Evolutionary conservation across 1,284 basidiomycete species (phyloP), one percentile per base, ranked within the genome.

Genomic region (Dichomitus squalens): DNA sequence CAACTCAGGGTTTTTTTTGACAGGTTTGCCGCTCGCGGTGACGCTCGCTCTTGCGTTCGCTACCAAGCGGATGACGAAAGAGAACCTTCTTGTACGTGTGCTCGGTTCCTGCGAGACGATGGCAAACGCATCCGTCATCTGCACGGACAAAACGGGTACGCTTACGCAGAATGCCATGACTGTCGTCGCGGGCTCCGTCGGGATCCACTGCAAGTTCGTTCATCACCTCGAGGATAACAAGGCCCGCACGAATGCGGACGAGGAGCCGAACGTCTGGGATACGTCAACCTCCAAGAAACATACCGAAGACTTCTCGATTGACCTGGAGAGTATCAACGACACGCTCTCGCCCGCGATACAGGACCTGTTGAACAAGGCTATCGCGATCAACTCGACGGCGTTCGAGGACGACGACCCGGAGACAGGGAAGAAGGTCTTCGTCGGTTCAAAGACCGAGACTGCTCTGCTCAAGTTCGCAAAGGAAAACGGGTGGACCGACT

Each of bases 61-160:
- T 0, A 99, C 96, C 46, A 96, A 93, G 70, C 88, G 96, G 27
- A 99, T 99, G 96, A 94, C 95, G 18, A 85, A 89, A 70, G 92
- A 95, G 73, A 96, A 96, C 60, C 79, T 99, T 0, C 86, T 99
- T 47, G 96, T 99, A 18, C 94, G 96, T 63, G 90, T 98, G 2
- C 85, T 99, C 34, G 92, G 94, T 12, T 95, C 94, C 25, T 99
- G 96, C 75, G 96, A 98, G 79, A 98, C 94, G 7, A 99, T 98
- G 96, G 96, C 93, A 33, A 98, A 98, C 71, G 93, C 95, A 12
- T 96, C 91, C 21, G 96, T 98, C 60, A 85, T 98, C 27, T 98
- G 95, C 76, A 98, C 95, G 20, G 95, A 97, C 79, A 98, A 98
- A 79, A 96, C 95, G 1, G 93, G 93, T 48, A 92, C 95, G 7